These are phyloP conservation scores for Tylopilus rubrobrunneus DNA, from an alignment of 768 basidiomycete species.

Conservation along the genomic window DNA sequence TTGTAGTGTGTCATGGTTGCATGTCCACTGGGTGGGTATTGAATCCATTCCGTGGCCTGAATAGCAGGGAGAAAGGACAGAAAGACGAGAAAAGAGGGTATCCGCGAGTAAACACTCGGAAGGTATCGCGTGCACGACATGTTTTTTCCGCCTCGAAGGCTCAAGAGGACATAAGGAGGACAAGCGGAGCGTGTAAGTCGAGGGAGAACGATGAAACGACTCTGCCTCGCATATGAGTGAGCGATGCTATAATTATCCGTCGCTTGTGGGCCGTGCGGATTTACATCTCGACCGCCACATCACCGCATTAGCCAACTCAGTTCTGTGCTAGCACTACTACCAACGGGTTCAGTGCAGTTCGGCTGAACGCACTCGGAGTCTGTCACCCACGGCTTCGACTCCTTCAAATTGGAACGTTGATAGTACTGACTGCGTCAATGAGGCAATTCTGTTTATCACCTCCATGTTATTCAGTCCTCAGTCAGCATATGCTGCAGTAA, in stretches of 20 bases:
- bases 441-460: no score
- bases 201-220: background rate
- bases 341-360: no score
- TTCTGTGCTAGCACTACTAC: no score
- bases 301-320: background rate
- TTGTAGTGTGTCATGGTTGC: slow-evolving; percentile 81
- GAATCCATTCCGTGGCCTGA: slow-evolving; percentile 51
- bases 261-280: background rate
- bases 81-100: slow-evolving; percentile 21
- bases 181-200: background rate
- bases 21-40: slow-evolving; percentile 55
- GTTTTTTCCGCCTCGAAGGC: slow-evolving; percentile 6
- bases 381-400: no score
- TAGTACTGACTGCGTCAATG: no score
- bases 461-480: background rate
- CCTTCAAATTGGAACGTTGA: no score
- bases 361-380: no score
- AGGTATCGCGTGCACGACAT: slow-evolving; percentile 8
- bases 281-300: background rate
- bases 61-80: slow-evolving; percentile 24
- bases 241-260: background rate
- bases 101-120: slow-evolving; percentile 6
- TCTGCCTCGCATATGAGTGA: background rate
- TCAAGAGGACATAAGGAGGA: slow-evolving; percentile 15
- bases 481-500: background rate